These are phyloP conservation scores for Neonectria punicea DNA, from an alignment of 2,329 filamentous ascomycete genomes.

Conservation along the genomic window DNA sequence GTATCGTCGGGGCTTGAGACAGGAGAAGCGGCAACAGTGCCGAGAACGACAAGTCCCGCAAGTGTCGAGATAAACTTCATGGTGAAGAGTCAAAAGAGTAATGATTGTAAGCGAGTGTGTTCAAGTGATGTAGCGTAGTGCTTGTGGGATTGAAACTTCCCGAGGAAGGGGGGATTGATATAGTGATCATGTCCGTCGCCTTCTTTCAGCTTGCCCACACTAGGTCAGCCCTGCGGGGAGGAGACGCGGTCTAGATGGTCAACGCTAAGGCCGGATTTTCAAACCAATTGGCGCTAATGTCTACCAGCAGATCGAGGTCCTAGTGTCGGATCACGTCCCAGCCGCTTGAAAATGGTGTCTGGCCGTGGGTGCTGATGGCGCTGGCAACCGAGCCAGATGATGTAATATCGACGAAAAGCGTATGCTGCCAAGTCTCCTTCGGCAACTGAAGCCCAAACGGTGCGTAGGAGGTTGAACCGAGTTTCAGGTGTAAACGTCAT, in stretches of 20 bases:
- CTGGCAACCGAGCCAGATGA: background rate
- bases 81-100: background rate
- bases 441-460: background rate
- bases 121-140: background rate
- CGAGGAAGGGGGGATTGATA: background rate
- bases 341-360: background rate
- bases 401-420: background rate
- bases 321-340: background rate
- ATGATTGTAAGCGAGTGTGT: background rate
- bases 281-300: background rate
- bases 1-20: conserved; percentile 19
- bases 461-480: background rate
- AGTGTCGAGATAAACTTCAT: conserved; percentile 29
- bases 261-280: background rate
- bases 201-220: background rate
- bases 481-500: background rate
- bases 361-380: background rate
- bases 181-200: background rate
- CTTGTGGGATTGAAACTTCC: too few species aligned
- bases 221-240: background rate
- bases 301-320: background rate
- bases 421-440: background rate
- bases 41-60: conserved; percentile 4
- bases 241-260: background rate
- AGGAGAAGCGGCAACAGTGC: conserved; percentile 27